Percentiles rank a stretch among this genome's conserved stretches.
Conservation (phyloP, 2,329 filamentous ascomycete genomes). For the Fusarium kyushuense region DNA sequence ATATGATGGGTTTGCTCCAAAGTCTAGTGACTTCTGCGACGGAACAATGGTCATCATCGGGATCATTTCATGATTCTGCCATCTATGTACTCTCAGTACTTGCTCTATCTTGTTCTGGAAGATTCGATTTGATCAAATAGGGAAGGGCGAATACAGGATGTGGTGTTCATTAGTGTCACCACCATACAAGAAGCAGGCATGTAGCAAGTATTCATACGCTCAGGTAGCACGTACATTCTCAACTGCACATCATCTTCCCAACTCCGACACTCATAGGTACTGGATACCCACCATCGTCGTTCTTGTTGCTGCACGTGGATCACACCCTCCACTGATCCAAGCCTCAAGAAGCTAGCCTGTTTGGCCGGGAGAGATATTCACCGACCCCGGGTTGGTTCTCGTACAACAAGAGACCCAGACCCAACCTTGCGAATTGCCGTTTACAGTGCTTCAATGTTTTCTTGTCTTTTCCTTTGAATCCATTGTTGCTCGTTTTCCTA, state of each 20-base stretch:
- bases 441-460: slow-evolving; percentile 24
- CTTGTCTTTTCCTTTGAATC: neutral
- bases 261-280: slow-evolving; percentile 9
- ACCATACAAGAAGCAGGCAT: neutral
- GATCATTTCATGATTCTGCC: neutral
- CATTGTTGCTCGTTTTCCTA: slow-evolving; percentile 14
- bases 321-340: slow-evolving; percentile 21
- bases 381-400: slow-evolving; percentile 30
- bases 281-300: neutral
- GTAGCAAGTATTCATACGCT: neutral
- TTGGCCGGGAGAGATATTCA: slow-evolving; percentile 38
- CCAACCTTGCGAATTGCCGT: slow-evolving; percentile 19
- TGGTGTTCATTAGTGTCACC: slow-evolving; percentile 23
- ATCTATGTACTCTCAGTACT: neutral
- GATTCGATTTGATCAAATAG: slow-evolving; percentile 22
- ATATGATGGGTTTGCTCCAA: no score
- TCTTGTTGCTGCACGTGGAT: slow-evolving; percentile 13
- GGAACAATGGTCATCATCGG: no score
- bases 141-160: slow-evolving; percentile 13
- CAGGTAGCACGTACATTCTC: neutral
- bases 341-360: slow-evolving; percentile 29
- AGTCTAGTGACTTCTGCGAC: no score
- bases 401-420: slow-evolving; percentile 31
- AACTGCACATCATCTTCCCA: neutral
- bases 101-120: slow-evolving; percentile 10